Percentiles rank a stretch among this genome's conserved stretches.
Conservation (phyloP, 2,329 filamentous ascomycete species). For the Cytospora chrysosperma region DNA sequence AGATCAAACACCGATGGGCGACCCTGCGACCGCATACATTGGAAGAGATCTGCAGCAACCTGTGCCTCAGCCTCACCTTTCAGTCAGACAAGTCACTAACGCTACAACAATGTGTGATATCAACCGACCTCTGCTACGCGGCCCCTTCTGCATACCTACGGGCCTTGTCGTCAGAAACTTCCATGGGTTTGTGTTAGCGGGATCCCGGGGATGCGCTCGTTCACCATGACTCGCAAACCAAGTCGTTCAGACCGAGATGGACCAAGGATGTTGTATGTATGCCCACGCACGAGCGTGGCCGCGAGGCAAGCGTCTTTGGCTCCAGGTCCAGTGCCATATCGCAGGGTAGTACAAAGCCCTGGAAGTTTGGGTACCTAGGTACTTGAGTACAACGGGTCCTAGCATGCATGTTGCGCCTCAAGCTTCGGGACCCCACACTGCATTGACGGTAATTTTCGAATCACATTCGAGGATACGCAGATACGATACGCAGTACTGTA, state of each 20-base stretch:
- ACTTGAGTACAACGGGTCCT: neutral
- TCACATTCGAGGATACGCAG: neutral
- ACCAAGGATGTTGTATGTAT: neutral
- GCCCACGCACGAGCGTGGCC: neutral
- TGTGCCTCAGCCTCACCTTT: slow-evolving; percentile 16
- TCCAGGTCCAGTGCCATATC: slow-evolving; percentile 4
- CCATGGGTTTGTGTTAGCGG: slow-evolving; percentile 7
- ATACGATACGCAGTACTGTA: neutral
- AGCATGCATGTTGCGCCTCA: slow-evolving; percentile 14
- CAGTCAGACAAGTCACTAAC: slow-evolving; percentile 1
- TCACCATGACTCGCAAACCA: slow-evolving; percentile 13
- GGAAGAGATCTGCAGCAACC: slow-evolving; percentile 18
- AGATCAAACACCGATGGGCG: slow-evolving; percentile 10
- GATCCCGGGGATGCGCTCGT: slow-evolving; percentile 5
- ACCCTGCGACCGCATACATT: no score
- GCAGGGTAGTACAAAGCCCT: neutral
- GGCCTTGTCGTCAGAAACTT: neutral
- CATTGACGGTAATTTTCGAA: slow-evolving; percentile 15
- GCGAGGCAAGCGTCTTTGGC: neutral
- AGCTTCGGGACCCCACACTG: slow-evolving; percentile 18
- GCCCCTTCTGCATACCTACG: neutral
- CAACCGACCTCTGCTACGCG: neutral
- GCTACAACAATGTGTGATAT: neutral
- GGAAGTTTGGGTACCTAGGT: no score
- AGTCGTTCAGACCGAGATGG: slow-evolving; percentile 14